Evolutionary conservation across 2,329 filamentous ascomycete species (phyloP), one percentile per base, ranked within the genome.

Genomic region (Pseudopyricularia cyperi): DNA sequence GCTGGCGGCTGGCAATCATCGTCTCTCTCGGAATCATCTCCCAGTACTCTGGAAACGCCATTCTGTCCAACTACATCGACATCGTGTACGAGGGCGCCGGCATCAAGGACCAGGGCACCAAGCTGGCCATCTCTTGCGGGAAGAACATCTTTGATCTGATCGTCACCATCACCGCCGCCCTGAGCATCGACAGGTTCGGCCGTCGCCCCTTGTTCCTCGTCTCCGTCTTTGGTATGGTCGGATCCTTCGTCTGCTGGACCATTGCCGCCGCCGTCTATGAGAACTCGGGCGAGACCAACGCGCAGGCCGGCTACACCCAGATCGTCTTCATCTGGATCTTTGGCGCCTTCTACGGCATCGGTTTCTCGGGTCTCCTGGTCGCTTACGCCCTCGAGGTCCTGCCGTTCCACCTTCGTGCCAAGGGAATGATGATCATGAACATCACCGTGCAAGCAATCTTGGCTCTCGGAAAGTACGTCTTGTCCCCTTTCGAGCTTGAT

Each of bases 61-160:
- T 85, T 2, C 79, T 85, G 60, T 80, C 74, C 56, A 84, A 85
- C 66, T 85, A 85, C 63, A 79, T 82, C 59, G 76, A 80, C 54
- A 70, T 74, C 53, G 73, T 85, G 56, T 83, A 83, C 65, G 67
- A 72, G 39, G 75, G 74, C 48, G 79, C 80, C 49, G 81, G 80
- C 46, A 82, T 85, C 60, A 75, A 59, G 1, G 67, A 73, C 46
- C 69, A 78, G 61, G 73, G 74, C 60, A 71, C 74, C 64, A 79
- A 80, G 65, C 72, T 79, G 24, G 75, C 68, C 54, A 71, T 73
- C 50, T 68, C 69, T 17, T 77, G 76, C 53, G 76, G 80, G 57
- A 77, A 80, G 62, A 81, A 73, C 8, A 74, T 80, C 35, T 71
- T 83, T 37, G 69, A 80, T 60, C 66, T 85, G 12, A 68, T 76